Evolutionary conservation across 441 rosid genomes (phyloP), one percentile per base, ranked within the genome.

Genomic region (Kokia cookei): DNA sequence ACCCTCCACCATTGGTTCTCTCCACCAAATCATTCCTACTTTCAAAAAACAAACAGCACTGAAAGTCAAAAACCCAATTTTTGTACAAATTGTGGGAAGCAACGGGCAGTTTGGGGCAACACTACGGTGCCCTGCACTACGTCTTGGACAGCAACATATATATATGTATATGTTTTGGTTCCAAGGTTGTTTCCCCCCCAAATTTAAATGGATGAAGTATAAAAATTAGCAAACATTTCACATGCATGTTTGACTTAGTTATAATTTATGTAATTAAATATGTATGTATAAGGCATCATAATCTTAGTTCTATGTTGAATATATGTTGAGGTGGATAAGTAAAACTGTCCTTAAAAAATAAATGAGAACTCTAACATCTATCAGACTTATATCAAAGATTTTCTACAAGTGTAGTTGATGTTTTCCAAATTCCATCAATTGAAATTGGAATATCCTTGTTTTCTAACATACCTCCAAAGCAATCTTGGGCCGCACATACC

Each of bases 31-130:
- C 7, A 51, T 50, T 50, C 8, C 40, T 8, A 8, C 40, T 35
- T 35, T 35, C 40, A 40, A 6, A 29, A 8, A 17, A 55, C 11
- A 22, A 55, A 48, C 51, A 40, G 42, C 65, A 3, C 74, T 75
- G n/a, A 73, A 79, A 77, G 80, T 75, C 75, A 81, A 79, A 67
- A 79, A 67, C 29, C 7, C 59, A 47, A 72, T 27, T 15, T 2
- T 2, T 2, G 62, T 50, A 32, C 47, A 73, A 29, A 61, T 15
- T 4, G 60, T 73, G 58, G 54, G 60, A 58, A 58, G 24, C 62
- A 71, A 26, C 62, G 64, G 42, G 71, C 13, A 42, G 7, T 58
- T 73, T 43, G 76, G 78, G 71, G 45, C 71, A 66, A 60, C 51
- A 50, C 64, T 3, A 45, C 48, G 66, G 45, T 65, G 68, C 72